phyloP scores from a whole-genome alignment of 345 rosid species.

The Kernera saxatilis region DNA sequence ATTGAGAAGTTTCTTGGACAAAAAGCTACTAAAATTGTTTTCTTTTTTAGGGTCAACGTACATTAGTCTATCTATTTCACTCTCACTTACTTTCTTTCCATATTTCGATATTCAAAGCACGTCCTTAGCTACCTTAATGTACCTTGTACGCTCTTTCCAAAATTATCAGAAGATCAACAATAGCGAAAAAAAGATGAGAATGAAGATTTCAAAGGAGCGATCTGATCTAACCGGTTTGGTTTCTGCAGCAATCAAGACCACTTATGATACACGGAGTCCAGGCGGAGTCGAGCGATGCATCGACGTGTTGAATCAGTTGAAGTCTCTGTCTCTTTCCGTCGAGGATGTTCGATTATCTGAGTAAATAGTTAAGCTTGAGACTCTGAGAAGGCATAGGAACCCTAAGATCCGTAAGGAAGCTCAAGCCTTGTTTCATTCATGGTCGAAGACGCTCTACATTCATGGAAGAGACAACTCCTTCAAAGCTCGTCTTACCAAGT shows the following conservation, averaged over 20 bases:
- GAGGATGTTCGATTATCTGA: background rate
- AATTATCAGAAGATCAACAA: background rate
- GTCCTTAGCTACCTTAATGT: background rate
- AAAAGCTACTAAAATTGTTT: background rate
- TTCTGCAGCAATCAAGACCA: background rate
- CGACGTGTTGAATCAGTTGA: background rate
- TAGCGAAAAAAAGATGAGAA: background rate
- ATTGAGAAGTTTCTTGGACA: background rate
- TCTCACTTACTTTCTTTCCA: background rate
- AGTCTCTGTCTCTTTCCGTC: background rate
- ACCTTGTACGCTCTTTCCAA: background rate
- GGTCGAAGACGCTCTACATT: background rate
- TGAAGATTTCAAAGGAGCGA: background rate
- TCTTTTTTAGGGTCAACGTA: background rate
- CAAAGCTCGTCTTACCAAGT: background rate
- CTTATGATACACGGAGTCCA: background rate
- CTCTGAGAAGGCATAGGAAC: conserved; percentile 4
- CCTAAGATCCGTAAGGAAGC: conserved; percentile 5
- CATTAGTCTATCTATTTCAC: background rate
- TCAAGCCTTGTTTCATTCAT: conserved; percentile 9
- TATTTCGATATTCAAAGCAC: background rate
- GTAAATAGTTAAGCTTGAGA: background rate
- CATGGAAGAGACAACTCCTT: background rate
- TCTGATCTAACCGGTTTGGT: background rate
- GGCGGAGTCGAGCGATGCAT: conserved; percentile 3